Evolutionary conservation across 805 yeast species (phyloP), one percentile per base, ranked within the genome.

Genomic region (Monosporozyma servazzii): DNA sequence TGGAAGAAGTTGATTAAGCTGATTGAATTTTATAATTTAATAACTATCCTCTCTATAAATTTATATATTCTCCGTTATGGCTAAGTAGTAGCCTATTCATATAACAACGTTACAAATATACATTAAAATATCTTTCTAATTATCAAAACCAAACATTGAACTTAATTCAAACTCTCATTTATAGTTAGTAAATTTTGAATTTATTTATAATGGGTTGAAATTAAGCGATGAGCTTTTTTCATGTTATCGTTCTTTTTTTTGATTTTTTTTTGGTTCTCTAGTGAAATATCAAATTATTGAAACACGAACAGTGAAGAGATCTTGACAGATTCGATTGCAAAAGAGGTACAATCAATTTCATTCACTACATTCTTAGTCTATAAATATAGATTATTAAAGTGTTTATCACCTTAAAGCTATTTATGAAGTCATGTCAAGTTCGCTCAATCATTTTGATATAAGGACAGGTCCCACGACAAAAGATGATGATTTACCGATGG

Each of bases 1-100:
- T 85, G 55, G 88, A 83, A 74, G 88, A 83, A 75, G 88, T 83
- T 66, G 88, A 83, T 71, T 82, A 76, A 47, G 29, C 23, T 8
- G 23, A 27, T 13, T 41, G 7, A 3, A 30, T 13, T 30, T 5
- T 30, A 11, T 30, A 10, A 30, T 30, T 10, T 30, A 30, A 31
- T 31, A 15, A 31, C 13, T 15, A 17, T 41, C 23, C 13, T 41
- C 23, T 41, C 15, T 21, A 41, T 41, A 41, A 41, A 41, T 41
- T 41, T 41, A 41, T 41, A 41, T 41, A 41, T 41, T 41, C 44
- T 41, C 21, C 8, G 11, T 8, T 33, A 15, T 33, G 15, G 37
- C 17, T 6, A 33, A 33, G 17, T 33, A 33, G 27, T 25, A 25
- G 7, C 5, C 37, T 13, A 33, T 33, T 13, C 17, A 33, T 13